Evolutionary conservation across 1,284 basidiomycete species (phyloP).

Genomic region (Baeospora myosura): DNA sequence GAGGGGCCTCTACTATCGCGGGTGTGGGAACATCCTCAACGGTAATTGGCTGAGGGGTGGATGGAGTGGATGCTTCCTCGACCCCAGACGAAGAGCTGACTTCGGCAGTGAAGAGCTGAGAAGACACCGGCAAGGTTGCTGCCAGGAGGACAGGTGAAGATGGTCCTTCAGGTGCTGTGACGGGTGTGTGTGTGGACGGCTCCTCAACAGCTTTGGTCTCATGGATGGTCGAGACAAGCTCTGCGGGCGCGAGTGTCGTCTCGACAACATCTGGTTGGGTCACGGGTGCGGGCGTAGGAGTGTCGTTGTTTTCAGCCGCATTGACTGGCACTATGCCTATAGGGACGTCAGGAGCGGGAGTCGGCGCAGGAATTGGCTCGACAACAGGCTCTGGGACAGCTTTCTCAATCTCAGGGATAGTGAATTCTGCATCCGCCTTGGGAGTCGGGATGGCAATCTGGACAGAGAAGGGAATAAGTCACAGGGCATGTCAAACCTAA

Average conservation of each 20-base stretch:
- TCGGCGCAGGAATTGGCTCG: conserved; percentile 6
- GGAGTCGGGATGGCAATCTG: conserved; percentile 28
- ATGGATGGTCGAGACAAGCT: conserved; percentile 1
- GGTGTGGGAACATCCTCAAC: too few relatives aligned
- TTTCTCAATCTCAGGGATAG: conserved; percentile 5
- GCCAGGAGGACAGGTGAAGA: not conserved
- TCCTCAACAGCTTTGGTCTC: conserved; percentile 9
- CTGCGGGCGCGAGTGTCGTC: conserved; percentile 3
- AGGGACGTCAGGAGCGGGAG: conserved; percentile 23
- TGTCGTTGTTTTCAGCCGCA: conserved; percentile 25
- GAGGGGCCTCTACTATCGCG: too few relatives aligned
- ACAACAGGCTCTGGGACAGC: conserved; percentile 10
- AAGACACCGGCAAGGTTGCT: too few relatives aligned
- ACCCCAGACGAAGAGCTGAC: too few relatives aligned
- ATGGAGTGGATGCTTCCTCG: not conserved
- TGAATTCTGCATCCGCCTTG: conserved; percentile 9
- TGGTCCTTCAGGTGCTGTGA: too few relatives aligned
- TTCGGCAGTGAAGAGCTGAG: too few relatives aligned
- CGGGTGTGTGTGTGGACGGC: conserved; percentile 13
- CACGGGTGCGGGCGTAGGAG: conserved; percentile 10
- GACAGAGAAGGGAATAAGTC: not conserved
- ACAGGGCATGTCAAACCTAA: not conserved
- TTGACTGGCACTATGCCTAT: conserved; percentile 32
- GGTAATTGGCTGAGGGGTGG: not conserved
- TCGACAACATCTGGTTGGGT: conserved; percentile 7